Evolutionary conservation across 805 yeast species (phyloP).

Genomic region (Metschnikowia lochheadii): DNA sequence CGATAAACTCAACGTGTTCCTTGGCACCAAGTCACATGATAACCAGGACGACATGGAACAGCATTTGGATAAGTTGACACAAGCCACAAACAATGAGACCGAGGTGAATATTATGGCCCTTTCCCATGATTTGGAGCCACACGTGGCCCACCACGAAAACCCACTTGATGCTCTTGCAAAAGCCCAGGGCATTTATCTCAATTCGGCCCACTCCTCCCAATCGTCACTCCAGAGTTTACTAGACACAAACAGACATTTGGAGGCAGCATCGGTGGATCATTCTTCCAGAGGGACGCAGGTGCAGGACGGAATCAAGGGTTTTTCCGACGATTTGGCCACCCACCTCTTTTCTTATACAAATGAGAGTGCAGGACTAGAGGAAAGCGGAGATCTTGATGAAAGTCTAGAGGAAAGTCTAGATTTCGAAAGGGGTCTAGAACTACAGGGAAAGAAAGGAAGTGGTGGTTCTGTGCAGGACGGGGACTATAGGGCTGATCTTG

Average conservation of each 20-base stretch:
- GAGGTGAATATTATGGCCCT: conserved; percentile 34
- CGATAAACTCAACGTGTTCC: conserved; percentile 43
- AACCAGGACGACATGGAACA: conserved; percentile 29
- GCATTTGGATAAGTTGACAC: conserved; percentile 31
- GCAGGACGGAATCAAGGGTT: conserved; percentile 43
- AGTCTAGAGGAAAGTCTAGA: background rate
- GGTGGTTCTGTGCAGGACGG: too few relatives aligned
- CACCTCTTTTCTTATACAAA: conserved; percentile 15
- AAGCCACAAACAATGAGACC: conserved; percentile 24
- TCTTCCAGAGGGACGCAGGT: conserved; percentile 28
- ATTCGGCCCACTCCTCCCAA: conserved; percentile 33
- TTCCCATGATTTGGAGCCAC: conserved; percentile 24
- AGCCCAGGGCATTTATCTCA: conserved; percentile 20
- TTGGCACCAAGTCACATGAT: conserved; percentile 19
- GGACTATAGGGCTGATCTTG: too few relatives aligned
- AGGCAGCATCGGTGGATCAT: conserved; percentile 9
- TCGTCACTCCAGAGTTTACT: conserved; percentile 28
- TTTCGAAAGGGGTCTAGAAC: background rate
- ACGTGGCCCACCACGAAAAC: conserved; percentile 20
- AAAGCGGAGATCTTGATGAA: background rate
- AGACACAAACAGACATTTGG: conserved; percentile 17
- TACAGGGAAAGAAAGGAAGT: too few relatives aligned
- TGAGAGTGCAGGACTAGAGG: background rate
- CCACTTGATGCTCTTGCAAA: conserved; percentile 32
- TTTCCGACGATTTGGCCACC: conserved; percentile 35